Percentiles rank a stretch among this genome's conserved stretches.
Evolutionary conservation across 176 grass and related monocot species (phyloP).

Genomic region (Paspalum notatum): DNA sequence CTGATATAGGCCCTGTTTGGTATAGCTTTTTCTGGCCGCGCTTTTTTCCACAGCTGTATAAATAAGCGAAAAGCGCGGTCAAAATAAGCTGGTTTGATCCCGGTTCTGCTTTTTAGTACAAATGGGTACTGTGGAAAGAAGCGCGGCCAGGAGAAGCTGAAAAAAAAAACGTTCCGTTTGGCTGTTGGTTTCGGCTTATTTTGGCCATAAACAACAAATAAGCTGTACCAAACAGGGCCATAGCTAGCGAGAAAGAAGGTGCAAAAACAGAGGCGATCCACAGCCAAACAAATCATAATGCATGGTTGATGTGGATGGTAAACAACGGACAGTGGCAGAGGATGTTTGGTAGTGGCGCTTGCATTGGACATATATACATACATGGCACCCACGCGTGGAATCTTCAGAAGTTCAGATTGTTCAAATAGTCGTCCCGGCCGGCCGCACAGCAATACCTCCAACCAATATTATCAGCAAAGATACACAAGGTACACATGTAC

Average conservation of each 20-base stretch:
- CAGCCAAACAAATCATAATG: slow-evolving; percentile 33
- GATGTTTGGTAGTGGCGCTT: slow-evolving; percentile 38
- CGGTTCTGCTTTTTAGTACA: no score
- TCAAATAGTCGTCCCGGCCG: not conserved
- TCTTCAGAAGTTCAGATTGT: slow-evolving; percentile 8
- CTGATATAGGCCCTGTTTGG: no score
- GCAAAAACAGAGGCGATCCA: not conserved
- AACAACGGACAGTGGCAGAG: slow-evolving; percentile 32
- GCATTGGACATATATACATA: not conserved
- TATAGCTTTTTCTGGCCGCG: no score
- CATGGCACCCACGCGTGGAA: slow-evolving; percentile 15
- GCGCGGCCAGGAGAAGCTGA: no score
- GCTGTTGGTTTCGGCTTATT: no score
- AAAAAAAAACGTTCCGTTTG: no score
- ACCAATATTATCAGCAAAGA: slow-evolving; percentile 21
- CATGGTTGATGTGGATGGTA: slow-evolving; percentile 6
- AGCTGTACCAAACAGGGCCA: no score
- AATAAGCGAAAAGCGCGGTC: no score
- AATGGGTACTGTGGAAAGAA: no score
- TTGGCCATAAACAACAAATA: no score
- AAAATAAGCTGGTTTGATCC: no score
- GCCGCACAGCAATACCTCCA: not conserved
- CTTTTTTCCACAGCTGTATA: no score
- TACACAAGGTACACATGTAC: slow-evolving; percentile 10
- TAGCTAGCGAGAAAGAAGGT: not conserved